These are phyloP conservation scores for Phanerodontia chrysosporium DNA, from an alignment of 768 basidiomycete genomes.

Conservation along the genomic window DNA sequence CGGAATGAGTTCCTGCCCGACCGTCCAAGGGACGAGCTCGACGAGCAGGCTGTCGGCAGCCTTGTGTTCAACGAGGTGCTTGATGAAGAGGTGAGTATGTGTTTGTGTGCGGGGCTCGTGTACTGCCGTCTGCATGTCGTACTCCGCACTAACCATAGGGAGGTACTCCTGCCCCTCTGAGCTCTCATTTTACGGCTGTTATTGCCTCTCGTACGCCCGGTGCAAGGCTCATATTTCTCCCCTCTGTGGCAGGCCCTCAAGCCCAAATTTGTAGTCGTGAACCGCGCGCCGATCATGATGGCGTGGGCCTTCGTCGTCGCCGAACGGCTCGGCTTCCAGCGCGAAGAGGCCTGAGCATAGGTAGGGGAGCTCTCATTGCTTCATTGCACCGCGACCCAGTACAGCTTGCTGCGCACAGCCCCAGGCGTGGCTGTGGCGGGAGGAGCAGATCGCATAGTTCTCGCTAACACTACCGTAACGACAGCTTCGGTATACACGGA, in stretches of 20 bases:
- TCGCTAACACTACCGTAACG: not conserved
- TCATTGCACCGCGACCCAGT: constrained; percentile 1
- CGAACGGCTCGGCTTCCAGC: constrained; percentile 79
- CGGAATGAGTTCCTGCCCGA: constrained; percentile 58
- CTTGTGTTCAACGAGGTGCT: constrained; percentile 70
- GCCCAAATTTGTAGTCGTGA: constrained; percentile 63
- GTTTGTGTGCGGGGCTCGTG: not conserved
- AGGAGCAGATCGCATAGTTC: not conserved
- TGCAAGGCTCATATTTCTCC: not conserved
- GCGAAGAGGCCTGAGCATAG: constrained; percentile 92
- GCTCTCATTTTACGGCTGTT: not conserved
- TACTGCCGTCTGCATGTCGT: not conserved
- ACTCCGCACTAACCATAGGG: not conserved
- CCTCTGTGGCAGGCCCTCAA: constrained; percentile 46
- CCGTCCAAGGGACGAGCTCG: constrained; percentile 46
- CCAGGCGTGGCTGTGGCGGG: constrained; percentile 10
- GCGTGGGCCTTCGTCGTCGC: constrained; percentile 90
- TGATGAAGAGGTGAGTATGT: constrained; percentile 59
- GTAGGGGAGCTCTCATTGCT: constrained; percentile 33
- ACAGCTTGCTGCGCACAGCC: constrained; percentile 11
- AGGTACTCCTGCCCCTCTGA: not conserved
- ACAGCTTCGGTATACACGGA: constrained; percentile 91
- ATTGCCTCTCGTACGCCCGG: not conserved
- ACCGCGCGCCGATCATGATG: constrained; percentile 92
- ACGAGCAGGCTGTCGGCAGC: constrained; percentile 37